A percentile compares a stretch with the other conserved stretches of the same genome.
Evolutionary conservation across 108 stramenopile species (phyloP).

Genomic region (Chaetoceros muelleri): DNA sequence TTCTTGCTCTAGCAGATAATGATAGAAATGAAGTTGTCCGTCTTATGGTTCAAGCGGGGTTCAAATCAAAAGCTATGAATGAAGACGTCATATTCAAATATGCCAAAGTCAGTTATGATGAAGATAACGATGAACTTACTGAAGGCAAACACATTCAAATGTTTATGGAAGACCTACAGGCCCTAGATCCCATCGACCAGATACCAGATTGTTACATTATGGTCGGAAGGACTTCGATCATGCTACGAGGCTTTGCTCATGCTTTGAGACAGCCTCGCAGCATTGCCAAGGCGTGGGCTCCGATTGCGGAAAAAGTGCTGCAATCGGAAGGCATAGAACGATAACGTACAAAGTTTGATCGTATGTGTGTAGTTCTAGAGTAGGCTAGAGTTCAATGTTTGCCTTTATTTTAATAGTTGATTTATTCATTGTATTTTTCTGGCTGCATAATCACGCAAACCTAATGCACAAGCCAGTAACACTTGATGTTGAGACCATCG

Average conservation of each 20-base stretch:
- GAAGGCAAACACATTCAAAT: constrained; percentile 72
- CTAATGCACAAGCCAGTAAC: constrained; percentile 35
- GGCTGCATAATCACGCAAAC: constrained; percentile 27
- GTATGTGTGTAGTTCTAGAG: too few species aligned
- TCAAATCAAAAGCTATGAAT: constrained; percentile 53
- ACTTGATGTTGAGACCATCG: constrained; percentile 46
- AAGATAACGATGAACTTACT: constrained; percentile 49
- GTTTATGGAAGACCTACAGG: constrained; percentile 69
- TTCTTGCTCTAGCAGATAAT: constrained; percentile 65
- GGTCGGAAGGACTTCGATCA: constrained; percentile 47
- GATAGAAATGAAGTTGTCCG: constrained; percentile 35
- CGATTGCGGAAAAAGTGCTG: constrained; percentile 62
- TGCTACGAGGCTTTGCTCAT: constrained; percentile 62
- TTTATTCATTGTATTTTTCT: neutral
- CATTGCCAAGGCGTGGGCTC: constrained; percentile 57
- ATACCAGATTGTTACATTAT: constrained; percentile 62
- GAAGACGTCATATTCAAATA: constrained; percentile 55
- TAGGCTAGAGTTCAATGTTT: too few species aligned
- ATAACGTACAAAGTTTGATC: too few species aligned
- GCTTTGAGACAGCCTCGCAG: constrained; percentile 63
- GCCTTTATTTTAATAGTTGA: too few species aligned
- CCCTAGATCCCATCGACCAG: constrained; percentile 47
- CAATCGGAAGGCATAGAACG: constrained; percentile 45
- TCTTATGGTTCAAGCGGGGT: constrained; percentile 56
- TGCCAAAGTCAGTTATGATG: constrained; percentile 60